phyloP scores from a whole-genome alignment of 208 protist genomes.

The Herpetomonas tarakana region DNA sequence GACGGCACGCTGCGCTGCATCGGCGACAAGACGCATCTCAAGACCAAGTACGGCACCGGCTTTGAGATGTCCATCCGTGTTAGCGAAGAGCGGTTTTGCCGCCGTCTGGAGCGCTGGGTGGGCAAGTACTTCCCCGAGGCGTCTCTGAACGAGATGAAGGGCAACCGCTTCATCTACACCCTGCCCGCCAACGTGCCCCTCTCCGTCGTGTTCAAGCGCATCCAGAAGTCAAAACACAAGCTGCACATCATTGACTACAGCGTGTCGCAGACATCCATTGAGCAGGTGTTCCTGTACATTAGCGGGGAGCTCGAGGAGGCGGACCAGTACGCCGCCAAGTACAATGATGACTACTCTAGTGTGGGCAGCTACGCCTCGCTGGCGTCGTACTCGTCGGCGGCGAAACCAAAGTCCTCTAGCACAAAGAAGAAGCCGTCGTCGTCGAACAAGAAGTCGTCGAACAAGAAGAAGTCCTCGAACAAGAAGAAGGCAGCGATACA shows the following conservation, averaged over 20 bases:
- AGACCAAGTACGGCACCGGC: conserved; percentile 28
- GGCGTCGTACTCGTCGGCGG: background rate
- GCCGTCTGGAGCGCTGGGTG: conserved; percentile 14
- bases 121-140: conserved; percentile 16
- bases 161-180: conserved; percentile 26
- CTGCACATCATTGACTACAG: conserved; percentile 43
- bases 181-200: conserved; percentile 17
- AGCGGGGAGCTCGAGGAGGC: conserved; percentile 16
- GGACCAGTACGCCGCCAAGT: conserved; percentile 3
- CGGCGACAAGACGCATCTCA: conserved; percentile 45
- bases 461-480: background rate
- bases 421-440: background rate
- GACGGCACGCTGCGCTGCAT: conserved; percentile 62
- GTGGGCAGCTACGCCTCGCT: background rate
- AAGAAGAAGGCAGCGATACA: background rate
- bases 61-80: conserved; percentile 24
- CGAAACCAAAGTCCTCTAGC: background rate
- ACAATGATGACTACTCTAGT: background rate
- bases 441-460: background rate
- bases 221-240: conserved; percentile 19
- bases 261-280: conserved; percentile 42
- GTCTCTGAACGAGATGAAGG: conserved; percentile 20
- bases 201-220: conserved; percentile 24
- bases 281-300: conserved; percentile 47
- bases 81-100: conserved; percentile 1